Conservation (phyloP, 306 rosid species). For the Corylus avellana region DNA sequence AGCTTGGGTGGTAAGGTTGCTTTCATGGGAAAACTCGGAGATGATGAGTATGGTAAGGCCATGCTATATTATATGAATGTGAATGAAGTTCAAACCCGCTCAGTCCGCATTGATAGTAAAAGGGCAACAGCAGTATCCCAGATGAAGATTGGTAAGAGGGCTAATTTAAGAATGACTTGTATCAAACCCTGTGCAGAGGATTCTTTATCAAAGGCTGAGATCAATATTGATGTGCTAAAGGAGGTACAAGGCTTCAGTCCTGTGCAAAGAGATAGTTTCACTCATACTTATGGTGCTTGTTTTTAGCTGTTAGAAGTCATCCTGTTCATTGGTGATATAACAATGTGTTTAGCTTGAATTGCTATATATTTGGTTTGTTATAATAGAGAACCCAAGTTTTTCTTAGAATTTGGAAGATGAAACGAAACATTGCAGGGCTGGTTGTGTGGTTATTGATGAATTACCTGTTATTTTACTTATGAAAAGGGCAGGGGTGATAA, state of each 20-base stretch:
- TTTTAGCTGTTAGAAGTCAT: conserved; percentile 9
- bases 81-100: conserved; percentile 86
- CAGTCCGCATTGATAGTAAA: conserved; percentile 65
- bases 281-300: conserved; percentile 3
- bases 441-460: background rate
- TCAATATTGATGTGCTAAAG: conserved; percentile 81
- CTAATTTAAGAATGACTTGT: conserved; percentile 68
- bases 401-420: conserved; percentile 12
- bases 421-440: background rate
- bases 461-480: background rate
- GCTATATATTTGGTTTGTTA: conserved; percentile 5
- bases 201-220: conserved; percentile 72
- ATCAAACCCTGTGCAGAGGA: conserved; percentile 86
- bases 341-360: conserved; percentile 16
- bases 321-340: conserved; percentile 23
- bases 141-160: conserved; percentile 84
- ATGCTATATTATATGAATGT: conserved; percentile 78
- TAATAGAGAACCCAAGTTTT: background rate
- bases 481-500: background rate
- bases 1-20: conserved; percentile 91
- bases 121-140: conserved; percentile 62
- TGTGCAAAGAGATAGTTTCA: conserved; percentile 12
- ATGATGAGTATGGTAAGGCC: conserved; percentile 79
- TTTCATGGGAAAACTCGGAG: conserved; percentile 96
- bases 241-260: conserved; percentile 63